A percentile compares a stretch with the other conserved stretches of the same genome.
Evolutionary conservation across 805 yeast genomes (phyloP).

Genomic region (Citeromyces matritensis): DNA sequence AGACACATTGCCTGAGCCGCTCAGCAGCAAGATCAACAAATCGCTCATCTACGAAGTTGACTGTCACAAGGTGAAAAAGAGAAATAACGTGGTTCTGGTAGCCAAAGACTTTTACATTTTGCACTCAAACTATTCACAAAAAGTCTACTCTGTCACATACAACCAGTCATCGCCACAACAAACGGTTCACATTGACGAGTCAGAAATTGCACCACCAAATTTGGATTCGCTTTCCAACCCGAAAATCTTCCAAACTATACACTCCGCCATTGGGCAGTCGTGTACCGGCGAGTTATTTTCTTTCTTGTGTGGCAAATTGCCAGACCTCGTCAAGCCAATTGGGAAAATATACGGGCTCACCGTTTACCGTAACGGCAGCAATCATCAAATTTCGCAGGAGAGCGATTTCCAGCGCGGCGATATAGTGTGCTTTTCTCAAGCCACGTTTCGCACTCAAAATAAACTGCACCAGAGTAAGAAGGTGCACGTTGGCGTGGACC

Average conservation of each 20-base stretch:
- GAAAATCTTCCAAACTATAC: too few species aligned
- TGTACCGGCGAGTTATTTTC: constrained; percentile 3
- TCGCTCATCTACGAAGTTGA: constrained; percentile 57
- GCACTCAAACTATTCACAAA: constrained; percentile 59
- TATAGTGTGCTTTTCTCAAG: constrained; percentile 60
- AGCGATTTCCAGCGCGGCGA: constrained; percentile 78
- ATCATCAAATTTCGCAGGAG: constrained; percentile 28
- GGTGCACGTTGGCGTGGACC: constrained; percentile 42
- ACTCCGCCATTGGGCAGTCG: too few species aligned
- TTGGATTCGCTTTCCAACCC: too few species aligned
- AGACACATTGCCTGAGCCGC: constrained; percentile 38
- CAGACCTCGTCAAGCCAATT: constrained; percentile 17
- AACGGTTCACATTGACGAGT: too few species aligned
- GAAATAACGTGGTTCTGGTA: constrained; percentile 33
- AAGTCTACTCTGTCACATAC: constrained; percentile 11
- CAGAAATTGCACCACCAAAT: too few species aligned
- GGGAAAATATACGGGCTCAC: constrained; percentile 70
- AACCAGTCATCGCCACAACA: too few species aligned
- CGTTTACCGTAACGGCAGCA: constrained; percentile 42
- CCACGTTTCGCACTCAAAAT: constrained; percentile 54
- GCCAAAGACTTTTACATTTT: constrained; percentile 58
- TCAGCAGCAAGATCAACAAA: constrained; percentile 22
- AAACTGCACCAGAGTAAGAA: constrained; percentile 33
- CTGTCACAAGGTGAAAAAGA: constrained; percentile 32
- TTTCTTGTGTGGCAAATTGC: constrained; percentile 2